Evolutionary conservation across 1,284 basidiomycete genomes (phyloP).

Genomic region (Mycena sp.): DNA sequence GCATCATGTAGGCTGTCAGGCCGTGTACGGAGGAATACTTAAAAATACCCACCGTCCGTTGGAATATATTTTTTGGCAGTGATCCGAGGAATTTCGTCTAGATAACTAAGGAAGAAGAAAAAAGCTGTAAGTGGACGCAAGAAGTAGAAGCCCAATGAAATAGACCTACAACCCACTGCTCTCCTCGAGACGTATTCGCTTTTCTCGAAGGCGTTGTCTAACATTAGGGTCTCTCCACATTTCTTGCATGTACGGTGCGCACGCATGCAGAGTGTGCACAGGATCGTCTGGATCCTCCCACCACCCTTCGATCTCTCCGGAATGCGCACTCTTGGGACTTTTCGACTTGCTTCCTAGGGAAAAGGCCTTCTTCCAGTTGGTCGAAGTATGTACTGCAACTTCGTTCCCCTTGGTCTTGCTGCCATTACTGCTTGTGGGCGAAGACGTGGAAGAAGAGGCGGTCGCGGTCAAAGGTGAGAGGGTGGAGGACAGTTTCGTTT

Average conservation of each 20-base stretch:
- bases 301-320: constrained; percentile 79
- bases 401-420: constrained; percentile 56
- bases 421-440: constrained; percentile 40
- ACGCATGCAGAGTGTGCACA: constrained; percentile 72
- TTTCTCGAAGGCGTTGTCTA: constrained; percentile 66
- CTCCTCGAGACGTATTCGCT: constrained; percentile 75
- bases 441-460: constrained; percentile 36
- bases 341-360: constrained; percentile 61
- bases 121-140: constrained; percentile 54
- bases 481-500: constrained; percentile 48
- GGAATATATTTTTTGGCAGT: constrained; percentile 83
- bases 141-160: constrained; percentile 29
- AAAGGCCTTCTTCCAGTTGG: constrained; percentile 80
- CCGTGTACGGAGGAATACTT: not conserved
- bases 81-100: constrained; percentile 81
- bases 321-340: constrained; percentile 71
- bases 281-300: constrained; percentile 87
- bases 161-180: constrained; percentile 80
- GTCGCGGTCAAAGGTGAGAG: constrained; percentile 42
- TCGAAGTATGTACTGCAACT: constrained; percentile 68
- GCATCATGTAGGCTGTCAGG: constrained; percentile 48
- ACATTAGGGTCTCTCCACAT: constrained; percentile 78
- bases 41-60: constrained; percentile 66
- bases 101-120: constrained; percentile 58
- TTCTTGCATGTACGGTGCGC: constrained; percentile 69